Evolutionary conservation across 164 flowering plant species (phyloP).

Genomic region (Magnolia sinica): DNA sequence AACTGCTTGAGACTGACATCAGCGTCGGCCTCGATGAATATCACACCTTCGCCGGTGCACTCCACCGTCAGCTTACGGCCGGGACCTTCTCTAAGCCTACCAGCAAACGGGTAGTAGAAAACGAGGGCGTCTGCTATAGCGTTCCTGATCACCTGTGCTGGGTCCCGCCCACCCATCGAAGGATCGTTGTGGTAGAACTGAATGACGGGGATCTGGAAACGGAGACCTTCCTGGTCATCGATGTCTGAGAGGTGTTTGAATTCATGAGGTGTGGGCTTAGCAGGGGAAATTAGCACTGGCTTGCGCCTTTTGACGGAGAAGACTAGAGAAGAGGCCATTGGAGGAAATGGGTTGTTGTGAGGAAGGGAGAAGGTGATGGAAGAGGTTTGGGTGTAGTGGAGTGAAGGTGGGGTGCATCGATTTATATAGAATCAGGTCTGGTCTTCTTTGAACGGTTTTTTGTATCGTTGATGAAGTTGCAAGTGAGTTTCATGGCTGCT

Average conservation of each 20-base stretch:
- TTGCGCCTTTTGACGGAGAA: conserved; percentile 1
- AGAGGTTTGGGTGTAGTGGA: background rate
- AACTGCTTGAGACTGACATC: conserved; percentile 25
- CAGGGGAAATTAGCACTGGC: conserved; percentile 19
- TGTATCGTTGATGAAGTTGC: no score
- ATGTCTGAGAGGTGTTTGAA: conserved; percentile 32
- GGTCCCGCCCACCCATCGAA: conserved; percentile 20
- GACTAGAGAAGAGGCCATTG: conserved; percentile 6
- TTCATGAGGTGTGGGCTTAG: conserved; percentile 28
- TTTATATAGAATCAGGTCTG: no score
- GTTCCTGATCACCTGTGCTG: conserved; percentile 21
- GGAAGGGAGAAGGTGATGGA: background rate
- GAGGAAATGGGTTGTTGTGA: background rate
- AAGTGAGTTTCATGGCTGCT: no score
- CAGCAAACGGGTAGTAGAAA: conserved; percentile 35
- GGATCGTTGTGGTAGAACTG: conserved; percentile 15
- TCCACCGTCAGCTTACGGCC: conserved; percentile 23
- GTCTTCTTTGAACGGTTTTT: no score
- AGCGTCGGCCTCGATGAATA: conserved; percentile 28
- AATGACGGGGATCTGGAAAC: conserved; percentile 24
- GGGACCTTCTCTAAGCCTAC: conserved; percentile 27
- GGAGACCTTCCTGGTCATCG: conserved; percentile 33
- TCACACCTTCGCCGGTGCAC: conserved; percentile 28
- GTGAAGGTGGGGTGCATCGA: no score
- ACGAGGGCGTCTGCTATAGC: conserved; percentile 28